Conservation (phyloP, 371 early-diverging fungal genomes). For the Mucor piriformis region DNA sequence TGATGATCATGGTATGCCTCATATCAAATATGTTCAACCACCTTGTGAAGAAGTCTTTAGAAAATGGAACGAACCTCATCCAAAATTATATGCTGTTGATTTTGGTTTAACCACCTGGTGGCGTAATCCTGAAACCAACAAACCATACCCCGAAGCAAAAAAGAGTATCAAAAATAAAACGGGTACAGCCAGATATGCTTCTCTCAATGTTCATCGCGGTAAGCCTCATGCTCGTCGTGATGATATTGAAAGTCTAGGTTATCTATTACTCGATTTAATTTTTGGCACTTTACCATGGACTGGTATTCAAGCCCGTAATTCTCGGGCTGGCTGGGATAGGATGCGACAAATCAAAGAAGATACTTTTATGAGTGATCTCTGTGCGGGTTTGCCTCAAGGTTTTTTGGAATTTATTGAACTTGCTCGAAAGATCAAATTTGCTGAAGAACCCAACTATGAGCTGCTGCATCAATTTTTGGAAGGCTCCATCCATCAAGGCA, state of each 20-base stretch:
- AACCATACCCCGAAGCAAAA: slow-evolving; percentile 50
- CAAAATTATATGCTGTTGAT: slow-evolving; percentile 54
- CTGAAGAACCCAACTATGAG: slow-evolving; percentile 92
- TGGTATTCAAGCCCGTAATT: slow-evolving; percentile 62
- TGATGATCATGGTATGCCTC: slow-evolving; percentile 22
- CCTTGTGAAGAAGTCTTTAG: slow-evolving; percentile 32
- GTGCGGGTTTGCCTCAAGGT: slow-evolving; percentile 59
- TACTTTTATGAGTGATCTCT: slow-evolving; percentile 54
- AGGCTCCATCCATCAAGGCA: slow-evolving; percentile 38
- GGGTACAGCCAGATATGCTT: slow-evolving; percentile 71
- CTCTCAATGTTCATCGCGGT: slow-evolving; percentile 62
- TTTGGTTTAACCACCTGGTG: slow-evolving; percentile 60
- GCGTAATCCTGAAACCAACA: slow-evolving; percentile 45
- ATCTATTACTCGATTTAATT: slow-evolving; percentile 60
- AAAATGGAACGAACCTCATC: slow-evolving; percentile 24
- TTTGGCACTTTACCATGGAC: slow-evolving; percentile 66
- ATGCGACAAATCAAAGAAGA: slow-evolving; percentile 63
- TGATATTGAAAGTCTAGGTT: slow-evolving; percentile 65
- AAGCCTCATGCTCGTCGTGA: slow-evolving; percentile 62
- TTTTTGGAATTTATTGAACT: slow-evolving; percentile 71
- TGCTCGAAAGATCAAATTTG: slow-evolving; percentile 79
- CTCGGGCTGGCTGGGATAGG: slow-evolving; percentile 63
- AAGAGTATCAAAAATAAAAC: slow-evolving; percentile 51
- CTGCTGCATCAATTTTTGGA: slow-evolving; percentile 45
- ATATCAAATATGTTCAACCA: slow-evolving; percentile 20